A percentile compares a stretch with the other conserved stretches of the same genome.
phyloP scores from a whole-genome alignment of 495 filamentous ascomycete species.

The Aspergillus steynii region DNA sequence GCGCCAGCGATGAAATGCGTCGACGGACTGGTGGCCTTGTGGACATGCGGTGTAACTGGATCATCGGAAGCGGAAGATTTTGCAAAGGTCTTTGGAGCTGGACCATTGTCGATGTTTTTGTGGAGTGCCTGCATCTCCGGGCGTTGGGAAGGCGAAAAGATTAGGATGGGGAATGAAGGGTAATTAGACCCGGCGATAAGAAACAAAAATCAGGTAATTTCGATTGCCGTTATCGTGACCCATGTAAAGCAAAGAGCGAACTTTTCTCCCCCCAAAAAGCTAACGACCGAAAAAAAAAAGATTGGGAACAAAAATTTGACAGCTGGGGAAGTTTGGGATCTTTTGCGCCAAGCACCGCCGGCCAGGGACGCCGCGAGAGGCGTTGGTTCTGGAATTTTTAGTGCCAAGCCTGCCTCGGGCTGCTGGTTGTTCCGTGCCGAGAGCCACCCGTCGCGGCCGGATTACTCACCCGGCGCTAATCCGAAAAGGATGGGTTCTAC shows the following conservation, averaged over 20 bases:
- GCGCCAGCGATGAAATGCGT: slow-evolving; percentile 85
- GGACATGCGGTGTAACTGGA: neutral
- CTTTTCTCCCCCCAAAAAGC: neutral
- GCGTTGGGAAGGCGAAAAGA: neutral
- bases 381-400: neutral
- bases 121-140: neutral
- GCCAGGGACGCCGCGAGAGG: neutral
- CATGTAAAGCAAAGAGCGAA: neutral
- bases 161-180: neutral
- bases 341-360: neutral
- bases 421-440: neutral
- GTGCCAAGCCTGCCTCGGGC: neutral
- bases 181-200: neutral
- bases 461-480: neutral
- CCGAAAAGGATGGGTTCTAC: no score
- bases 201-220: neutral
- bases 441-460: neutral
- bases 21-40: slow-evolving; percentile 45
- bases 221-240: neutral
- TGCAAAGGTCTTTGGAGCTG: neutral
- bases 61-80: slow-evolving; percentile 7
- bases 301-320: neutral
- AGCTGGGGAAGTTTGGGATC: neutral
- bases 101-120: neutral
- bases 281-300: neutral